Base-by-base conservation (phyloP, 441 rosid species). In the Cnidoscolus chayamansa region DNA sequence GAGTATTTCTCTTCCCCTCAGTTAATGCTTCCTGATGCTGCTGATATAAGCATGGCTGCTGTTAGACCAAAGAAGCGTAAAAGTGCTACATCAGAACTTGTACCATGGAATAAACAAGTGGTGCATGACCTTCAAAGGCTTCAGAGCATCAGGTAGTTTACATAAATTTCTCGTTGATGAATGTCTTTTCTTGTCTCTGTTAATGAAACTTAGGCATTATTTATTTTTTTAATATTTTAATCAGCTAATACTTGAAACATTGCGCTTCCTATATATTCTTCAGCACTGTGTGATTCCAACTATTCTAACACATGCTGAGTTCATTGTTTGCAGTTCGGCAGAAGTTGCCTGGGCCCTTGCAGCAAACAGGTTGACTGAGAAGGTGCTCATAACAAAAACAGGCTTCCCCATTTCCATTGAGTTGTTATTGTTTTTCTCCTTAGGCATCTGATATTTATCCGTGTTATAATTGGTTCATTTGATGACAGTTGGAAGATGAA, bases 41-140 rank as follows among this genome's bases (percentile, higher is more conserved):
- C 81, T 60, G 80, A 78, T 78, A 71, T 74, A 63, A 78, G 67
- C 81, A 48, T 79, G 78, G 75, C 69, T 20, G 68, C 71, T 51
- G 68, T 57, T 77, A 83, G 83, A 72, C 79, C 84, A 62, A 88
- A 84, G 80, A 94, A 95, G 87, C 96, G 93, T 54, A 95, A 85
- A 85, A 85, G 64, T 53, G 73, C 82, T 64, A 80, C 85, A 25
- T 70, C 87, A 74, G 93, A 80, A 77, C 83, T 80, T 80, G 66
- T 83, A 31, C 85, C 97, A 4, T 95, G 93, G 97, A 85, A 90
- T 80, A 84, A 81, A 82, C 96, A 88, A 84, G 82, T 89, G 70
- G 63, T 47, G 50, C 84, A 80, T 64, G 81, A 79, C 63, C 71
- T 77, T 62, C 81, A 25, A 66, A 83, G 81, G 80, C 88, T 81